A percentile compares a stretch with the other conserved stretches of the same genome.
Evolutionary conservation across 2,329 filamentous ascomycete species (phyloP).

Genomic region (Fusarium goolgardi): DNA sequence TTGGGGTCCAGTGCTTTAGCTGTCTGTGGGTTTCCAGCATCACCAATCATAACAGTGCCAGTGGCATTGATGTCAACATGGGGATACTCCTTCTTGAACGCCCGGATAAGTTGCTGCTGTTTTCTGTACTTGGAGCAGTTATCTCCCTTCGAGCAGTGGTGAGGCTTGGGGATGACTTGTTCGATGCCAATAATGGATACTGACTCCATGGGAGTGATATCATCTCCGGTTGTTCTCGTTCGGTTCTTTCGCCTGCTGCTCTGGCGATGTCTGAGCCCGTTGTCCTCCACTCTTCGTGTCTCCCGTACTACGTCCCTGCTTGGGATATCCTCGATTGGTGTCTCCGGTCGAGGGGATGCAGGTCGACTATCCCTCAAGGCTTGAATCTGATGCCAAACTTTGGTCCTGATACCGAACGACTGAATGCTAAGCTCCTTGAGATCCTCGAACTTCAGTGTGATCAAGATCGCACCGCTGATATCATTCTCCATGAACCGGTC

Average conservation of each 20-base stretch:
- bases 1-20: constrained; percentile 67
- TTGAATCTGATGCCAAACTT: constrained; percentile 84
- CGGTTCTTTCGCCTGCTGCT: constrained; percentile 56
- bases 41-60: constrained; percentile 80
- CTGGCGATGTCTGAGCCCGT: constrained; percentile 52
- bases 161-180: constrained; percentile 85
- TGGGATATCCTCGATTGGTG: constrained; percentile 70
- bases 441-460: constrained; percentile 92
- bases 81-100: constrained; percentile 80
- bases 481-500: constrained; percentile 92
- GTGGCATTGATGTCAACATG: constrained; percentile 65
- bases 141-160: constrained; percentile 87
- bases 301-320: constrained; percentile 64
- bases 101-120: constrained; percentile 80
- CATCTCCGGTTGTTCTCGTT: constrained; percentile 61
- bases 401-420: constrained; percentile 84
- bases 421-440: constrained; percentile 82
- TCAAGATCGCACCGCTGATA: constrained; percentile 86
- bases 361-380: constrained; percentile 69
- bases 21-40: constrained; percentile 81
- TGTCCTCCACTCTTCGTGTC: constrained; percentile 54
- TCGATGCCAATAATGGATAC: constrained; percentile 94
- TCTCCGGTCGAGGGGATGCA: constrained; percentile 64
- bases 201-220: constrained; percentile 83
- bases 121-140: constrained; percentile 85